Conservation (phyloP, 441 rosid genomes). For the Dalechampia spathulata region DNA sequence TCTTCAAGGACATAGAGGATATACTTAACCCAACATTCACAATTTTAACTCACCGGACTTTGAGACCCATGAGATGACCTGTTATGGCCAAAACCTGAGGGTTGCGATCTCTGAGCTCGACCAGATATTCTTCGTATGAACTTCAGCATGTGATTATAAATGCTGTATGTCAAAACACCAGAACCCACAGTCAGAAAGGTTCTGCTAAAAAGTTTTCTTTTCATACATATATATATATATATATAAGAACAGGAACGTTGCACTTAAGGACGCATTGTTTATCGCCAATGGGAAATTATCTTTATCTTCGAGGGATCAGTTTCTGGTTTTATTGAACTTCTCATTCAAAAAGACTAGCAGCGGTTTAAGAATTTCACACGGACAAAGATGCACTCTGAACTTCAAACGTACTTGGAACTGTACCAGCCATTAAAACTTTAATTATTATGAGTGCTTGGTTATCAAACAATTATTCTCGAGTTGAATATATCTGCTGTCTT, state of each 20-base stretch:
- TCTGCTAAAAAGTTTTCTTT: not conserved
- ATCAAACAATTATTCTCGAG: too few species aligned
- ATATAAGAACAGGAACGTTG: not conserved
- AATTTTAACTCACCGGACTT: constrained; percentile 33
- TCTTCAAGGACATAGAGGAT: not conserved
- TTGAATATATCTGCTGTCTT: not conserved
- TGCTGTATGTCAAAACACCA: constrained; percentile 43
- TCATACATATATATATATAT: too few species aligned
- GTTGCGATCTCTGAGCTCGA: constrained; percentile 26
- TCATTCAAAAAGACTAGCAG: not conserved
- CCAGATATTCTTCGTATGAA: constrained; percentile 42
- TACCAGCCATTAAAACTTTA: not conserved
- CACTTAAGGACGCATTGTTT: too few species aligned
- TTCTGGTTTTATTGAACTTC: too few species aligned
- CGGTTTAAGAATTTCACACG: not conserved
- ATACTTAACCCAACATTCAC: constrained; percentile 9
- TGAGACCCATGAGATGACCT: constrained; percentile 17
- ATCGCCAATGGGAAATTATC: too few species aligned
- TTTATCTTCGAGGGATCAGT: too few species aligned
- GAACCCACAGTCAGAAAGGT: too few species aligned
- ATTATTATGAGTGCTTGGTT: too few species aligned
- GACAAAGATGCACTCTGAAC: too few species aligned
- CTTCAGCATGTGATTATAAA: constrained; percentile 65
- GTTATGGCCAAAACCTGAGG: constrained; percentile 24
- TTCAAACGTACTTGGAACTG: too few species aligned